Evolutionary conservation across 331 rosid genomes (phyloP), one percentile per base, ranked within the genome.

Genomic region (Acacia pycnantha): DNA sequence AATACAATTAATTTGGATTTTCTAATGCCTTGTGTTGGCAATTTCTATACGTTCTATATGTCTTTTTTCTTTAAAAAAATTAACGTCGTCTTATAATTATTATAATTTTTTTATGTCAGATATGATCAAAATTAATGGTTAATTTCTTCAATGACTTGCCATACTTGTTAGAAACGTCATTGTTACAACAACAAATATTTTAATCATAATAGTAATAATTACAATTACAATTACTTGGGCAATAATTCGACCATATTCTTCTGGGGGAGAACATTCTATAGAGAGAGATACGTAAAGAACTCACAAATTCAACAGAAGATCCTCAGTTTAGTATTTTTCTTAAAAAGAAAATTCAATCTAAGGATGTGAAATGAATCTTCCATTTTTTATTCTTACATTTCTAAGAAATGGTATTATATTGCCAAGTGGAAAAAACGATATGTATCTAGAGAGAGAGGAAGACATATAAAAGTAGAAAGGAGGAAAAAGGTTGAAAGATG

Each of bases 21-120:
- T 64, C 22, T 16, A 77, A 78, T 48, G 74, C 74, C 66, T 33
- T 66, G 75, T 66, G 26, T 33, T 35, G 51, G 33, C 74, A 50
- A 48, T 78, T 8, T 19, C 37, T 35, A 35, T 5, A 5, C 37
- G 7, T 35, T 35, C 6, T 35, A 35, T 35, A 4, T 35, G 6
- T 35, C 6, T 35, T 4, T 35, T 35, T 35, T 35, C 37, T 35
- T 35, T 35, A 29, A 27, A 27, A 3, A 33, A 33, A 33, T 33
- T 35, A 35, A 35, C 1, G 40, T 35, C 40, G 40, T 35, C 40
- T 5, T 35, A 35, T 54, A 35, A 2, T 14, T 14, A 35, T 35
- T 35, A 12, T 47, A 10, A 73, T 31, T 31, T 31, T 0, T 33
- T 2, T 54, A 11, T 11, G 41, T 8, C 10, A 53, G 9, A 37